Conservation (phyloP, 2,329 filamentous ascomycete genomes). For the Rutstroemia sp. region DNA sequence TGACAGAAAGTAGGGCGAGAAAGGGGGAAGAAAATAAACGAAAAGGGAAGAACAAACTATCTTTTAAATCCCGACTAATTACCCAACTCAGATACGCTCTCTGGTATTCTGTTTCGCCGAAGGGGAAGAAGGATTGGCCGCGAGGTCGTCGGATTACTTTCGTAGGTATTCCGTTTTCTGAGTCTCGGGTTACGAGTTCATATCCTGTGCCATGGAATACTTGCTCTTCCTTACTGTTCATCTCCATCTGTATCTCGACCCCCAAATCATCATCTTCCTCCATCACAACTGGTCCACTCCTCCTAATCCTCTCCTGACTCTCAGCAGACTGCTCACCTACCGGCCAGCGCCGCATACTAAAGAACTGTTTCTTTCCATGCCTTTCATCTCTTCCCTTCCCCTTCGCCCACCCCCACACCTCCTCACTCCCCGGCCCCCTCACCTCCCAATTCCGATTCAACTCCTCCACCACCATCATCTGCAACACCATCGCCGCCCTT, state of each 20-base stretch:
- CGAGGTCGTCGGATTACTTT: constrained; percentile 12
- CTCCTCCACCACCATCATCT: constrained; percentile 24
- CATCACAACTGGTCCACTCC: constrained; percentile 9
- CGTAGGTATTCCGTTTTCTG: neutral
- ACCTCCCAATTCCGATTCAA: constrained; percentile 25
- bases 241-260: too few species aligned
- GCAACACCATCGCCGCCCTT: neutral
- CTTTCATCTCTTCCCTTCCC: neutral
- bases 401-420: constrained; percentile 18
- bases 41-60: constrained; percentile 12
- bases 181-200: neutral
- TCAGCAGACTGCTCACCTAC: constrained; percentile 15
- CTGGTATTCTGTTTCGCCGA: constrained; percentile 27
- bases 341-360: constrained; percentile 20
- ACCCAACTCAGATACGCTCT: constrained; percentile 17
- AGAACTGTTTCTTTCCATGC: constrained; percentile 10
- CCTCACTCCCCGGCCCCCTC: constrained; percentile 21
- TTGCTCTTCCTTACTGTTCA: neutral
- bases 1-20: too few species aligned
- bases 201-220: neutral
- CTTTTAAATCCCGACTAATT: constrained; percentile 22
- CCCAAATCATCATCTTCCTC: neutral
- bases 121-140: constrained; percentile 17
- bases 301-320: constrained; percentile 11
- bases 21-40: neutral